These are phyloP conservation scores for Sonneratia alba DNA, from an alignment of 345 rosid genomes.

Conservation along the genomic window DNA sequence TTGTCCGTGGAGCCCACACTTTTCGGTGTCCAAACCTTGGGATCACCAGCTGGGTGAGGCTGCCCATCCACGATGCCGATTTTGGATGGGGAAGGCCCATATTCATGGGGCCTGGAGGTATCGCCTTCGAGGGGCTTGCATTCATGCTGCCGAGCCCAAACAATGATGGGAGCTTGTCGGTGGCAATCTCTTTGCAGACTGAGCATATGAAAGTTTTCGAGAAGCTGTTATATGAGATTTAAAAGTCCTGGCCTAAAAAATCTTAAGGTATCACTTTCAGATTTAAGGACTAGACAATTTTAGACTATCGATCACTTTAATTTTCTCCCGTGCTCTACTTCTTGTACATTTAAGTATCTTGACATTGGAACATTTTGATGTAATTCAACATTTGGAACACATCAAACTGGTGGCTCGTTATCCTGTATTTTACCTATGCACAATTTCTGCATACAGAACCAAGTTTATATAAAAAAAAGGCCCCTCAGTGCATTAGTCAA, in stretches of 20 bases:
- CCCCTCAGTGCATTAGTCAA: too few species aligned
- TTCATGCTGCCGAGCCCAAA: slow-evolving; percentile 29
- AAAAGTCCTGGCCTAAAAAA: not conserved
- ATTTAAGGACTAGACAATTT: too few species aligned
- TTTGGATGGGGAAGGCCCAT: slow-evolving; percentile 70
- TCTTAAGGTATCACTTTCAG: too few species aligned
- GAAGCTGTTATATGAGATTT: slow-evolving; percentile 40
- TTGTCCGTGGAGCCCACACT: slow-evolving; percentile 37
- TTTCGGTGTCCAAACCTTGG: slow-evolving; percentile 48
- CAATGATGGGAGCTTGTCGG: slow-evolving; percentile 45
- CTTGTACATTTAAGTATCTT: too few species aligned
- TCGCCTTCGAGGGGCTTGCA: slow-evolving; percentile 37
- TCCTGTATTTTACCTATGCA: too few species aligned
- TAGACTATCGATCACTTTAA: not conserved
- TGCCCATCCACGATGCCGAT: slow-evolving; percentile 36
- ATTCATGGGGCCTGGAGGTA: slow-evolving; percentile 38
- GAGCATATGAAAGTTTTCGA: slow-evolving; percentile 44
- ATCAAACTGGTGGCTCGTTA: too few species aligned
- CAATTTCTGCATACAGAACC: too few species aligned
- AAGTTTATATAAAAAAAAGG: too few species aligned
- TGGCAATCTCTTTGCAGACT: slow-evolving; percentile 43
- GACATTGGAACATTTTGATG: too few species aligned
- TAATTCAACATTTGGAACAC: too few species aligned
- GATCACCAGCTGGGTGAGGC: slow-evolving; percentile 33
- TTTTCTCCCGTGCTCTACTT: too few species aligned